A percentile compares a stretch with the other conserved stretches of the same genome.
Conservation (phyloP, 352 stramenopile genomes). For the Thalassiosira mediterranea region DNA sequence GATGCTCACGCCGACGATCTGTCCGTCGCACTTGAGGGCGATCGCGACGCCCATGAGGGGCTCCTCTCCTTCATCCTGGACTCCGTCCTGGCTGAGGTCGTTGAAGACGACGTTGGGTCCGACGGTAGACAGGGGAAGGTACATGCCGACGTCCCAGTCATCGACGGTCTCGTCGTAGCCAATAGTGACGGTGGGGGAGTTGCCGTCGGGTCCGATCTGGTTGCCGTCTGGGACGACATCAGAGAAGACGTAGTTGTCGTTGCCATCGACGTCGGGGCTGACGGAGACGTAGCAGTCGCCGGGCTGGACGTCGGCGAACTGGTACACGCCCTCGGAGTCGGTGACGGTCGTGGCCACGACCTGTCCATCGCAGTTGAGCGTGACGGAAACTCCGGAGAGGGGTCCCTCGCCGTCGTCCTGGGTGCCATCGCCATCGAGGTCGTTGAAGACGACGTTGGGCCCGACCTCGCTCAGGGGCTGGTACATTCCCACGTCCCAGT, state of each 20-base stretch:
- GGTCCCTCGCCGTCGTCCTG: constrained; percentile 17
- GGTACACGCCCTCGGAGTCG: constrained; percentile 28
- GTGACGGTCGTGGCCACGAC: constrained; percentile 1
- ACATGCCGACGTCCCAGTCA: constrained; percentile 39
- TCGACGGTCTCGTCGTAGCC: constrained; percentile 17
- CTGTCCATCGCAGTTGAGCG: background rate
- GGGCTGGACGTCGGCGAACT: constrained; percentile 21
- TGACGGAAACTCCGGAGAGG: background rate
- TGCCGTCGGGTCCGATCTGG: constrained; percentile 32
- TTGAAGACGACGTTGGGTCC: constrained; percentile 50
- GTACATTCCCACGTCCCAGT: constrained; percentile 42
- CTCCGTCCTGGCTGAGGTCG: constrained; percentile 39
- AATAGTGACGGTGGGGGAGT: constrained; percentile 28
- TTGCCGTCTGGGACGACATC: constrained; percentile 46
- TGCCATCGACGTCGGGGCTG: constrained; percentile 1
- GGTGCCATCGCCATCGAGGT: constrained; percentile 41
- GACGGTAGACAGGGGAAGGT: constrained; percentile 30
- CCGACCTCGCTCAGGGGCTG: constrained; percentile 27
- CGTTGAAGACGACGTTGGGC: constrained; percentile 44
- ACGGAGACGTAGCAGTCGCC: constrained; percentile 38
- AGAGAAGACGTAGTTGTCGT: constrained; percentile 34
- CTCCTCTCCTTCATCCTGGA: constrained; percentile 27
- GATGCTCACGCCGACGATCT: background rate
- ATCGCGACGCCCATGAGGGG: constrained; percentile 22
- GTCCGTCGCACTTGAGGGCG: constrained; percentile 8